Percentiles rank a stretch among this genome's conserved stretches.
phyloP scores from a whole-genome alignment of 169 alveolate species.

The Miamiensis avidus region DNA sequence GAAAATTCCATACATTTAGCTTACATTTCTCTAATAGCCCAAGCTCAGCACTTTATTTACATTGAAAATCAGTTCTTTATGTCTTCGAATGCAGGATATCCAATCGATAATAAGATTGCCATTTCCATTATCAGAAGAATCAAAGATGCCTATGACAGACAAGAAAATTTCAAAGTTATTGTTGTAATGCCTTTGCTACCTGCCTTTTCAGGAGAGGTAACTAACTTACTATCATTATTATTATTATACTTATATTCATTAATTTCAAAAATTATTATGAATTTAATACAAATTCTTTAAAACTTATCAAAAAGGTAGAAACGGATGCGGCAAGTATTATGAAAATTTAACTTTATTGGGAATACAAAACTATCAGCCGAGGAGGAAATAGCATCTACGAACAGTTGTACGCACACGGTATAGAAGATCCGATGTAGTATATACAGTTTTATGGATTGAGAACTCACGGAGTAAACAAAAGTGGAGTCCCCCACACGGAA shows the following conservation, averaged over 20 bases:
- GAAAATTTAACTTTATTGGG: conserved; percentile 64
- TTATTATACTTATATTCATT: not conserved
- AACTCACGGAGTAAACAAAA: conserved; percentile 56
- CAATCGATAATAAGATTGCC: conserved; percentile 42
- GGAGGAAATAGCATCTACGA: conserved; percentile 59
- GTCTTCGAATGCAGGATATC: conserved; percentile 45
- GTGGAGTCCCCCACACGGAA: conserved; percentile 60
- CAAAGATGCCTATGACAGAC: conserved; percentile 48
- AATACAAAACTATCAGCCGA: conserved; percentile 63
- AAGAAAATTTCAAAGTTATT: conserved; percentile 61
- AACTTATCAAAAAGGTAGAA: not conserved
- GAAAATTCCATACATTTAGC: conserved; percentile 73
- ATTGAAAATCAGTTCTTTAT: conserved; percentile 54
- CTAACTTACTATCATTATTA: too few relatives aligned
- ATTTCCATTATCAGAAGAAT: conserved; percentile 46
- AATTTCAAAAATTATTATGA: too few relatives aligned
- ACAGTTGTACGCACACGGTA: conserved; percentile 50
- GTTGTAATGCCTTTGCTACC: conserved; percentile 80
- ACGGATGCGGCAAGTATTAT: conserved; percentile 49
- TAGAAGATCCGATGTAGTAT: conserved; percentile 65
- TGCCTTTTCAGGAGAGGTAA: conserved; percentile 18
- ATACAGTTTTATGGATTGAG: conserved; percentile 71
- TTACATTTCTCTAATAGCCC: conserved; percentile 67
- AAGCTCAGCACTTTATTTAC: conserved; percentile 59
- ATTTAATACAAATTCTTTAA: too few relatives aligned